phyloP scores from a whole-genome alignment of 179 eudicot species.

The Beta macrorhiza region DNA sequence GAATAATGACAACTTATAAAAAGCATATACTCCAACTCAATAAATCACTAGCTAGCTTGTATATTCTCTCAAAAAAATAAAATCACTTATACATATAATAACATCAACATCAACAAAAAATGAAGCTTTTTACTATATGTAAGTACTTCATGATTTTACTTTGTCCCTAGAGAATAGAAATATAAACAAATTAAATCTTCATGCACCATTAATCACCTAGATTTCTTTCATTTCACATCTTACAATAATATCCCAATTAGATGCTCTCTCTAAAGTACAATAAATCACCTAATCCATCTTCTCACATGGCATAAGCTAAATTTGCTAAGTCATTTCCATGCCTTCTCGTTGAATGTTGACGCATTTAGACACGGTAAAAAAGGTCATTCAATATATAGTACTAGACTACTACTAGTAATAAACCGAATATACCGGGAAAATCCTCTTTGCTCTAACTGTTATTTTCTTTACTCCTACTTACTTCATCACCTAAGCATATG shows the following conservation, averaged over 20 bases:
- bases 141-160: background rate
- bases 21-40: background rate
- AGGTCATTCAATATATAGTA: constrained; percentile 12
- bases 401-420: no score
- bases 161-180: background rate
- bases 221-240: background rate
- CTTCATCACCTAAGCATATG: constrained; percentile 66
- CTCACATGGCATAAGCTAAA: constrained; percentile 11
- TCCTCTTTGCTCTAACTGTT: constrained; percentile 17
- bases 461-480: background rate
- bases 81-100: background rate
- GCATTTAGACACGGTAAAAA: background rate
- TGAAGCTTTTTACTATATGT: background rate
- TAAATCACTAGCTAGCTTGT: background rate
- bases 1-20: background rate
- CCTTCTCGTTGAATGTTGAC: constrained; percentile 14
- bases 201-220: no score
- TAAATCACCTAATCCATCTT: constrained; percentile 1
- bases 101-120: background rate
- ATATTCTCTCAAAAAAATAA: background rate
- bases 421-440: constrained; percentile 28
- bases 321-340: constrained; percentile 5
- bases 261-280: background rate
- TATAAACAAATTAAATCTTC: background rate
- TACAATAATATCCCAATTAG: constrained; percentile 11